Base-by-base conservation (phyloP, 140 eudicot species). In the Erigeron philadelphicus region DNA sequence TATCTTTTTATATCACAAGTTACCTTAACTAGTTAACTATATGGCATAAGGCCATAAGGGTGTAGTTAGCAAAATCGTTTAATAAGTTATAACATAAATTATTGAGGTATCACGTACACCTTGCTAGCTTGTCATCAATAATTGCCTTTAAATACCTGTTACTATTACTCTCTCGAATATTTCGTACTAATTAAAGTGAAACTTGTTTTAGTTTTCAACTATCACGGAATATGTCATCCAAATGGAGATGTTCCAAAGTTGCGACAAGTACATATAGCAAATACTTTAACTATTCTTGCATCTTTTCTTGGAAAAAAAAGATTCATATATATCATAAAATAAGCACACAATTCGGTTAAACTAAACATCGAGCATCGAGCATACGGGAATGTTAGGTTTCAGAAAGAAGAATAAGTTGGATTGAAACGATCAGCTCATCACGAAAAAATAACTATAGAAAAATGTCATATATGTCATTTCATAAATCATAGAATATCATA, bases 211-310 rank as follows among this genome's bases (percentile, higher is more conserved):
- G 21, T 13, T 58, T 35, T 75, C 54, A 49, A 44, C 62, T 66
- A 74, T 58, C 16, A 47, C 41, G 58, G 59, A 68, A 21, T 68
- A 61, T 31, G 35, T 72, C 59, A 2, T 61, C 21, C 23, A 48
- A 60, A 31, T 17, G 21, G 2, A 66, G 57, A 75, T 66, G 74
- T 58, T 66, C 73, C 79, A 75, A 75, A 66, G 53, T 66, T 46
- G 53, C 45, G n/a, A 59, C 74, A 75, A 75, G 74, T 75, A 66
- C 79, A 66, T 50, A 57, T 52, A 45, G 15, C 61, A 67, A 57
- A 56, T 46, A 67, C 79, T 74, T 74, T 68, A 66, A 23, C 43
- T 66, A 75, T 75, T 57, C 79, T 9, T 55, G 40, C 45, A 75
- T 45, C 74, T 46, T 47, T 62, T 66, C 31, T 16, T 38, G 12